A percentile compares a stretch with the other conserved stretches of the same genome.
These are phyloP conservation scores for Suhomyces panamericanus DNA, from an alignment of 1,139 yeast species.

Conservation along the genomic window DNA sequence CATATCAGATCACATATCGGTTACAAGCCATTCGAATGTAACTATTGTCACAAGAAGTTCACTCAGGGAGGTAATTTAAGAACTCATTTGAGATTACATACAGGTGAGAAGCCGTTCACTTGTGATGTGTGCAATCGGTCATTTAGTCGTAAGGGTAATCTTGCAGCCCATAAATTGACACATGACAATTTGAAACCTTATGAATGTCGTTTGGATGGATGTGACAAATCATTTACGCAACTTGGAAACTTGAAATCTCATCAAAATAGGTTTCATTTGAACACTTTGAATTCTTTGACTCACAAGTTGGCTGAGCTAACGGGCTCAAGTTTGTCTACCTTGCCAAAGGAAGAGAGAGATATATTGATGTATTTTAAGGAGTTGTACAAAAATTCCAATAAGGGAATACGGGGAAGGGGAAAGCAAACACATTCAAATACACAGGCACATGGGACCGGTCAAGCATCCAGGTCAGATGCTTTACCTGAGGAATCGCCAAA, in stretches of 20 bases:
- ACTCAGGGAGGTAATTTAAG: slow-evolving; percentile 92
- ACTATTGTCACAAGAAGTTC: slow-evolving; percentile 75
- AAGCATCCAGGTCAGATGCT: slow-evolving; percentile 1
- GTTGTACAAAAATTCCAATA: slow-evolving; percentile 80
- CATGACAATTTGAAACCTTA: slow-evolving; percentile 80
- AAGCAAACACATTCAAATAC: slow-evolving; percentile 28
- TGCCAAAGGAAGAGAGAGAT: slow-evolving; percentile 65
- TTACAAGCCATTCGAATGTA: slow-evolving; percentile 76
- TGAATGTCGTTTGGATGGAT: slow-evolving; percentile 75
- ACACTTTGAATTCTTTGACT: slow-evolving; percentile 66
- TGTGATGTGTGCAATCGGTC: slow-evolving; percentile 72
- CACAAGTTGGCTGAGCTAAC: slow-evolving; percentile 59
- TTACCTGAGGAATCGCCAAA: slow-evolving; percentile 8
- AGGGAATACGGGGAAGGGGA: slow-evolving; percentile 91
- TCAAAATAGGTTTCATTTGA: slow-evolving; percentile 83
- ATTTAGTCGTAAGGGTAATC: slow-evolving; percentile 86
- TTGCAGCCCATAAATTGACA: slow-evolving; percentile 81
- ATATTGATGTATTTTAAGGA: slow-evolving; percentile 74
- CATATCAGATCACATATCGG: slow-evolving; percentile 80
- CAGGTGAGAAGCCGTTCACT: slow-evolving; percentile 86
- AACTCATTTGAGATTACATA: slow-evolving; percentile 83
- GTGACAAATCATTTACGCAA: slow-evolving; percentile 87
- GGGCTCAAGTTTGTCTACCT: slow-evolving; percentile 44
- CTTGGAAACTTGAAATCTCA: slow-evolving; percentile 91
- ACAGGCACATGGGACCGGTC: not conserved